Base-by-base conservation (phyloP, 2,329 filamentous ascomycete species). In the Paraphaeosphaeria minitans region DNA sequence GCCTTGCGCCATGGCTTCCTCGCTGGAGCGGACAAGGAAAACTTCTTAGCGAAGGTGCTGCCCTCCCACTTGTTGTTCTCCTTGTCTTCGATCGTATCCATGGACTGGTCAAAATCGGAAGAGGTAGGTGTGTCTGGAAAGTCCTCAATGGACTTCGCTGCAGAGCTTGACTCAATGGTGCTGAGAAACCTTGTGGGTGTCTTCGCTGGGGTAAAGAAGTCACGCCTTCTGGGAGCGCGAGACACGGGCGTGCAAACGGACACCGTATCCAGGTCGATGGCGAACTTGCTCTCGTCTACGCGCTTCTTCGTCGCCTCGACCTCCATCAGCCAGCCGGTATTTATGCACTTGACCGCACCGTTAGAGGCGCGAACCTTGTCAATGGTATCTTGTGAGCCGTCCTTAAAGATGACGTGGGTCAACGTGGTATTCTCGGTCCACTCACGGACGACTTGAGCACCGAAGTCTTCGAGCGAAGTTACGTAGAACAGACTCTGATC, bases 401-500 rank as follows among this genome's bases (percentile, higher is more conserved):
- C 93, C 75, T 96, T 97, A 81, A 88, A 97, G 7, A 97, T 87
- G 8, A 97, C 90, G 71, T 97, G 93, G 0, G 92, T 96, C 67
- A 96, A 91, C 5, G 89, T 90, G 41, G 56, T 76, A 7, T 87
- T 86, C 69, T 89, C 89, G 89, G 90, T 93, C 59, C 67, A 72
- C 21, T 70, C 58, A 76, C 89, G 91, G 45, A 93, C 84, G 67
- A 91, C 92, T 47, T 86, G 85, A 21, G 93, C 93, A 12, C 93
- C 93, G 86, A 96, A 93, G 68, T 92, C 87, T 9, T 83, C 85
- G 22, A 96, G 83, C 7, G 96, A 82, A 66, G 93, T 90, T 16
- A 91, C 84, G 72, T 96, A 96, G 57, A 95, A 86, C 54, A 68
- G 87, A 51, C 69, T 68, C 29, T 72, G 66, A 21, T 71, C 64